Evolutionary conservation across 176 grass and related monocot genomes (phyloP).

Genomic region (Hyparrhenia diplandra): DNA sequence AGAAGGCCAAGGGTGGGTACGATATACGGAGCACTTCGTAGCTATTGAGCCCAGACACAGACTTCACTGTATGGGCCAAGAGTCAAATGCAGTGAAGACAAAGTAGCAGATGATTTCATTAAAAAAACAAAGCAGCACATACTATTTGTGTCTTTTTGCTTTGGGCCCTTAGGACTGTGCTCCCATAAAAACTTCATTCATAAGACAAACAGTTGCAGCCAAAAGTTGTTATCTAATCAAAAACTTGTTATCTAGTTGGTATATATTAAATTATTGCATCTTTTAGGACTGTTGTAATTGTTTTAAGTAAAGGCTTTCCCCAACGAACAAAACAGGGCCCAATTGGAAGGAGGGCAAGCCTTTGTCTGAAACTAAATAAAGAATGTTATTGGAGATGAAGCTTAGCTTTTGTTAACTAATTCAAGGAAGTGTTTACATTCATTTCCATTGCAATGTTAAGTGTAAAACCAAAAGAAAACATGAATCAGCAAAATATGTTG

Average conservation of each 20-base stretch:
- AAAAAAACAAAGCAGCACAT: background rate
- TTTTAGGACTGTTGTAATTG: background rate
- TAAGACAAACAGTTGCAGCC: background rate
- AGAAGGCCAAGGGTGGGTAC: background rate
- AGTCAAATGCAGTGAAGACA: background rate
- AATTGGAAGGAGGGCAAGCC: background rate
- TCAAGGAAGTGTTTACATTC: background rate
- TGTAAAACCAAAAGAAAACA: background rate
- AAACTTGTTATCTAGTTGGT: background rate
- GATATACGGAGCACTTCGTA: background rate
- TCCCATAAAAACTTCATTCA: too few species aligned
- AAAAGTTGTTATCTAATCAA: background rate
- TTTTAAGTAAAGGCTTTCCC: background rate
- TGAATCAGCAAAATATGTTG: background rate
- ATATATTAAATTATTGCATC: background rate
- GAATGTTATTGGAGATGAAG: background rate
- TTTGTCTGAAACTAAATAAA: background rate
- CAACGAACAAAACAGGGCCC: background rate
- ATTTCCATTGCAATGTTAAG: background rate
- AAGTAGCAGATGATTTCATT: too few species aligned
- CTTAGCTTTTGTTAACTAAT: background rate
- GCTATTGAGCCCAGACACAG: background rate
- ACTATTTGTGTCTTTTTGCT: background rate
- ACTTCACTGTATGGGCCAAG: too few species aligned
- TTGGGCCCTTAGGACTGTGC: background rate